Conservation (phyloP, 257 asterid genomes). For the Buddleja alternifolia region DNA sequence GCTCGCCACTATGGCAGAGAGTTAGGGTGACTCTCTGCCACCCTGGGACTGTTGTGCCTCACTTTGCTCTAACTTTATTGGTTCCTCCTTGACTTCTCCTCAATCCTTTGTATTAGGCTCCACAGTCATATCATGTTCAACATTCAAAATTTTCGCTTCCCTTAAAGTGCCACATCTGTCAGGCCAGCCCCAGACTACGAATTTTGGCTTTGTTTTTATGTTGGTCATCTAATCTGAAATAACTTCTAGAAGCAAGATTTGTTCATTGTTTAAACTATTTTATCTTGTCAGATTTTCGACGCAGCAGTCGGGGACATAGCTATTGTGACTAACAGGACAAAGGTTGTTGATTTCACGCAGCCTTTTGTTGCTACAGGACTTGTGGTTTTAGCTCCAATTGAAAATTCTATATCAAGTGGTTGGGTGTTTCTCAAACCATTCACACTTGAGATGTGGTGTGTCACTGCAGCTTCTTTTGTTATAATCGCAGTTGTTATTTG, state of each 20-base stretch:
- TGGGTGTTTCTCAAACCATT: conserved; percentile 75
- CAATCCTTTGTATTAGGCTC: no score
- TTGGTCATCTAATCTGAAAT: no score
- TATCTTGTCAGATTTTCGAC: conserved; percentile 50
- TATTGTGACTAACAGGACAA: conserved; percentile 58
- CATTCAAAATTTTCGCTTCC: no score
- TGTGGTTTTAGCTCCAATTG: conserved; percentile 56
- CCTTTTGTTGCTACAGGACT: conserved; percentile 71
- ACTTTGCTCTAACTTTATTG: no score
- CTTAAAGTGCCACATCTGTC: no score
- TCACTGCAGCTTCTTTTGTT: conserved; percentile 53
- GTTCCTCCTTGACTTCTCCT: no score
- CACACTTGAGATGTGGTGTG: conserved; percentile 58
- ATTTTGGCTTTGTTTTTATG: no score
- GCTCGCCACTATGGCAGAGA: no score
- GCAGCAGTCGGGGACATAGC: conserved; percentile 77
- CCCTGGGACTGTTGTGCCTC: no score
- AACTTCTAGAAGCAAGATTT: background rate
- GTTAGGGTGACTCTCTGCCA: no score
- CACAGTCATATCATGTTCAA: no score
- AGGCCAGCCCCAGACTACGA: no score
- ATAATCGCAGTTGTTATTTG: conserved; percentile 62
- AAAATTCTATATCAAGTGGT: conserved; percentile 52
- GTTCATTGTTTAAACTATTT: background rate
- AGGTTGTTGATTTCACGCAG: conserved; percentile 63